These are phyloP conservation scores for Fusarium buxicola DNA, from an alignment of 2,329 filamentous ascomycete genomes.

Conservation along the genomic window DNA sequence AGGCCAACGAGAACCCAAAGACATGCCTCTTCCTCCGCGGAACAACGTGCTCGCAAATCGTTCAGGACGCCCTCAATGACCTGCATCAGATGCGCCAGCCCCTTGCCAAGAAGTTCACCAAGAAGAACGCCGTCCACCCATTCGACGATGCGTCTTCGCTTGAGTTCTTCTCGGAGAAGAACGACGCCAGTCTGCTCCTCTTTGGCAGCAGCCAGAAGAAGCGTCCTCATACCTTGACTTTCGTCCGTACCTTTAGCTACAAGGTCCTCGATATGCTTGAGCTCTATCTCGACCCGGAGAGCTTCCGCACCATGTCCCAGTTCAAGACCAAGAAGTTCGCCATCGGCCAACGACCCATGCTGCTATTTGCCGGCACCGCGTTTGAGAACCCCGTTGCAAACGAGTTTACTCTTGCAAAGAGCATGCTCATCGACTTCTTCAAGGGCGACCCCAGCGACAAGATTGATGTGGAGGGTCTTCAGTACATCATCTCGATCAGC, in stretches of 20 bases:
- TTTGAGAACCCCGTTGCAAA: conserved; percentile 86
- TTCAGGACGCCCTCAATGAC: conserved; percentile 86
- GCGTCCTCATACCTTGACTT: conserved; percentile 88
- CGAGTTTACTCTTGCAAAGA: conserved; percentile 88
- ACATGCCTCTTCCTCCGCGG: conserved; percentile 90
- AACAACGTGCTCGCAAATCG: conserved; percentile 83
- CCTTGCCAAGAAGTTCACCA: conserved; percentile 89
- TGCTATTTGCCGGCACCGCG: conserved; percentile 88
- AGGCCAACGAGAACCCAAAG: conserved; percentile 90
- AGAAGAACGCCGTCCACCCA: conserved; percentile 95
- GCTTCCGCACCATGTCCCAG: conserved; percentile 75
- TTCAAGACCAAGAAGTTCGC: conserved; percentile 83
- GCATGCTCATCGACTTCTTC: conserved; percentile 90
- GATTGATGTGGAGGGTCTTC: conserved; percentile 94
- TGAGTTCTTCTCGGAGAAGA: conserved; percentile 97
- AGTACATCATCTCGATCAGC: conserved; percentile 86
- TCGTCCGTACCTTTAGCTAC: conserved; percentile 84
- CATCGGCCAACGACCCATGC: conserved; percentile 86
- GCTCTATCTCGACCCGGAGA: conserved; percentile 81
- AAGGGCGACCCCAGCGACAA: conserved; percentile 79
- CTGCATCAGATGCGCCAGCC: conserved; percentile 87
- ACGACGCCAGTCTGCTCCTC: conserved; percentile 87
- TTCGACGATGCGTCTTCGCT: conserved; percentile 91
- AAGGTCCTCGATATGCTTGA: conserved; percentile 97
- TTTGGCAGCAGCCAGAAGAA: conserved; percentile 93